Percentiles rank a stretch among this genome's conserved stretches.
Evolutionary conservation across 345 rosid species (phyloP).

Genomic region (Zanthoxylum bungeanum): DNA sequence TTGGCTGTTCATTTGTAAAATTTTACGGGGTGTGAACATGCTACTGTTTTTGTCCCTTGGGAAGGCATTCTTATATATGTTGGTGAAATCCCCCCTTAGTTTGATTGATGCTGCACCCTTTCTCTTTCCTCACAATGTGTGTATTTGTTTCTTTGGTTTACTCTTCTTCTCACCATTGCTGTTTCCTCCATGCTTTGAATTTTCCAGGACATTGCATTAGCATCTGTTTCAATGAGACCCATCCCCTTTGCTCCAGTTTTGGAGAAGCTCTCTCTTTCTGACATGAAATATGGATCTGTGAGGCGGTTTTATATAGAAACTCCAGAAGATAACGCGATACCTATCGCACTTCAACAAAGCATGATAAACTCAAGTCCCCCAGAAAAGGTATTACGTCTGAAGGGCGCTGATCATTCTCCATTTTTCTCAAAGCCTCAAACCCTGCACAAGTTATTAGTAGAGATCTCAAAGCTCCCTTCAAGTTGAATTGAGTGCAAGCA

Average conservation of each 20-base stretch:
- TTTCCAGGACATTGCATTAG: conserved; percentile 82
- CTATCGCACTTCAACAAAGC: conserved; percentile 62
- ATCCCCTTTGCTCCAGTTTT: conserved; percentile 92
- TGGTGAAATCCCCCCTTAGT: background rate
- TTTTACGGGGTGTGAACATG: background rate
- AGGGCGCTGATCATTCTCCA: conserved; percentile 97
- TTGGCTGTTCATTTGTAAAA: background rate
- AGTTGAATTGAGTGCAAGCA: conserved; percentile 16
- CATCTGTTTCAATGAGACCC: conserved; percentile 90
- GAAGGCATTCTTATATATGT: background rate
- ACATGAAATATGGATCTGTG: conserved; percentile 63
- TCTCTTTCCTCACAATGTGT: no score
- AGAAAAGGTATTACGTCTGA: conserved; percentile 66
- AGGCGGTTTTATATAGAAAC: conserved; percentile 81
- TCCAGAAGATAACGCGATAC: conserved; percentile 77
- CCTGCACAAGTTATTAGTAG: conserved; percentile 77
- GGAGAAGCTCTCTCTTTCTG: conserved; percentile 83
- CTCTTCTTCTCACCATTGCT: background rate
- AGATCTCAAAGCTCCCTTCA: conserved; percentile 59
- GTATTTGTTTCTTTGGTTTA: background rate
- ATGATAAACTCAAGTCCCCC: conserved; percentile 82
- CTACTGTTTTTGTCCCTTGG: background rate
- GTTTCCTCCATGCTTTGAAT: conserved; percentile 7
- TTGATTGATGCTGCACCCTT: background rate
- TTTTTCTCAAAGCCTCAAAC: conserved; percentile 99